These are phyloP conservation scores for Chaetomium fimeti DNA, from an alignment of 495 filamentous ascomycete species.

Conservation along the genomic window DNA sequence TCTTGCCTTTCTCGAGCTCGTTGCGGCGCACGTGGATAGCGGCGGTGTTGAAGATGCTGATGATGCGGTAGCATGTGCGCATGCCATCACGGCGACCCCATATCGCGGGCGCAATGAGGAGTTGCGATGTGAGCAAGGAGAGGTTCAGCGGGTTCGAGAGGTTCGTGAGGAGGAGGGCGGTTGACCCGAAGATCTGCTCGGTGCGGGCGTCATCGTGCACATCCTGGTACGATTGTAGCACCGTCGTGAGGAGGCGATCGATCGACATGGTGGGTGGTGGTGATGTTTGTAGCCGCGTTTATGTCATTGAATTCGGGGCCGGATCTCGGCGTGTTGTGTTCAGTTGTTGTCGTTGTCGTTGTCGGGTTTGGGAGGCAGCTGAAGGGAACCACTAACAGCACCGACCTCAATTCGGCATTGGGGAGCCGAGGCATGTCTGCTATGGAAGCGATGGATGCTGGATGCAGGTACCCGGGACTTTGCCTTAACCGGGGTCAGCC, in stretches of 20 bases:
- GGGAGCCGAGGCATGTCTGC: conserved; percentile 13
- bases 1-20: conserved; percentile 52
- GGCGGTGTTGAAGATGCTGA: conserved; percentile 87
- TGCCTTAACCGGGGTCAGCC: conserved; percentile 5
- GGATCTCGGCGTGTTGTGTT: conserved; percentile 6
- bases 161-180: conserved; percentile 74
- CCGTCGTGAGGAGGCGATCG: conserved; percentile 52
- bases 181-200: conserved; percentile 68
- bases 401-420: background rate
- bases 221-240: conserved; percentile 52
- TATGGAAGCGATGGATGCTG: background rate
- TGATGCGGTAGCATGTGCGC: conserved; percentile 67
- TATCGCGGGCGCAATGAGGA: conserved; percentile 80
- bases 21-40: conserved; percentile 62
- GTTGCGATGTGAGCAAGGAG: conserved; percentile 83
- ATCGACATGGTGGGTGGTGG: conserved; percentile 41
- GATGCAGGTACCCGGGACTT: conserved; percentile 15
- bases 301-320: background rate
- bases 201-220: conserved; percentile 50
- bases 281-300: background rate
- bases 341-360: conserved; percentile 4
- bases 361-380: background rate
- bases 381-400: no score
- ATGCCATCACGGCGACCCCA: conserved; percentile 70
- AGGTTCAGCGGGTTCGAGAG: conserved; percentile 90